Conservation (phyloP, 768 basidiomycete species). For the Boletellus ananas region DNA sequence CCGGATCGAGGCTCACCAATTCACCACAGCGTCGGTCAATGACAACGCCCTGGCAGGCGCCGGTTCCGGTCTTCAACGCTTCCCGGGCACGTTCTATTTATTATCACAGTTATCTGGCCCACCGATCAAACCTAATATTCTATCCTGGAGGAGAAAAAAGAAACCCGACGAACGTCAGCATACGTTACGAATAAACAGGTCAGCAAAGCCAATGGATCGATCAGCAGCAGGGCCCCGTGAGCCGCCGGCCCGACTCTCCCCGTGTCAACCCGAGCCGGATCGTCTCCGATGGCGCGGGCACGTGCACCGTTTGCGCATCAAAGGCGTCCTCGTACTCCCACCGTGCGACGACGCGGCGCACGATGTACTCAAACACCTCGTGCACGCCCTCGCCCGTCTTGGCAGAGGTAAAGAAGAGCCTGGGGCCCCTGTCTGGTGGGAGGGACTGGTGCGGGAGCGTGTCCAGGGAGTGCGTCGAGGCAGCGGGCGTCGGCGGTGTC, state of each 20-base stretch:
- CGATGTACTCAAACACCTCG: slow-evolving; percentile 78
- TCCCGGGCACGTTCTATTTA: too few relatives aligned
- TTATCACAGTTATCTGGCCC: not conserved
- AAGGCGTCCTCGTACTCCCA: slow-evolving; percentile 67
- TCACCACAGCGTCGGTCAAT: too few relatives aligned
- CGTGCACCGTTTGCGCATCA: slow-evolving; percentile 42
- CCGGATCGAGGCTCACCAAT: too few relatives aligned
- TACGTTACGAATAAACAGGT: slow-evolving; percentile 23
- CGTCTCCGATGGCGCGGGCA: slow-evolving; percentile 37
- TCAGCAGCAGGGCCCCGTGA: slow-evolving; percentile 21
- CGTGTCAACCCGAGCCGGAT: slow-evolving; percentile 33
- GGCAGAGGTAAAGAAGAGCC: slow-evolving; percentile 72
- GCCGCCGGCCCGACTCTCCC: slow-evolving; percentile 6
- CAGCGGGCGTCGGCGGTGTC: slow-evolving; percentile 17
- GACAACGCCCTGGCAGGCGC: too few relatives aligned
- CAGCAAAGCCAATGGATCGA: not conserved
- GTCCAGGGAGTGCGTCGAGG: slow-evolving; percentile 9
- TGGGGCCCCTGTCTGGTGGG: slow-evolving; percentile 50
- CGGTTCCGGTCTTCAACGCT: too few relatives aligned
- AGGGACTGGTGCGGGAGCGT: slow-evolving; percentile 11
- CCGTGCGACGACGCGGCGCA: slow-evolving; percentile 51
- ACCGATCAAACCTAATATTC: not conserved
- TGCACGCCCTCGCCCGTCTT: slow-evolving; percentile 71
- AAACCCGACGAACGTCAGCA: not conserved
- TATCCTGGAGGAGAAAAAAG: not conserved